Base-by-base conservation (phyloP, 2,329 filamentous ascomycete genomes). In the Reticulascus tulasneorum region DNA sequence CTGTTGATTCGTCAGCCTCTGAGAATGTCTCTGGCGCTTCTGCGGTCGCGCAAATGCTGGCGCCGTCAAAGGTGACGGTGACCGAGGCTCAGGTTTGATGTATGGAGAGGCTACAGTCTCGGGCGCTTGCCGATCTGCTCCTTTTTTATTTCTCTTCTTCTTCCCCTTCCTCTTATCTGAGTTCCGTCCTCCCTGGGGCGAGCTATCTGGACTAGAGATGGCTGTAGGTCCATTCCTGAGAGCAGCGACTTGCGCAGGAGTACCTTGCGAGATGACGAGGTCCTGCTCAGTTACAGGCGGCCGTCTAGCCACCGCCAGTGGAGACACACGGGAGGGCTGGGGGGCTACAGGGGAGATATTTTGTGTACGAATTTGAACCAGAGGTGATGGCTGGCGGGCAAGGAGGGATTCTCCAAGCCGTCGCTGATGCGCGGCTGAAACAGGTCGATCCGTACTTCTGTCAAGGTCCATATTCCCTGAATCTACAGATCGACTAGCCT, bases 261-360 rank as follows among this genome's bases (percentile, higher is more conserved):
- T 54, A 54, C 60, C 67, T 44, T 59, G 59, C 17, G 63, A 57
- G 27, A 54, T 48, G 40, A 45, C 50, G 11, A 54, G 33, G 19
- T 62, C 59, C 9, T 54, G 50, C 10, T 53, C 49, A 13, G 45
- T 46, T 24, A 58, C 45, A 30, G 54, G 54, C 18, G 56, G 52
- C 15, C 55, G 56, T 22, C 62, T 60, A 34, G 66, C 59, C 54
- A 65, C 60, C 48, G 74, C 65, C 62, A 82, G 54, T 45, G 73
- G 66, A 56, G 84, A 71, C 45, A 78, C 79, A 53, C 86, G 82
- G 31, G 81, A 79, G 35, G 86, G 84, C 52, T 86, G 85, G 18
- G 86, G 85, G 33, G 86, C 86, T 53, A 83, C 64, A 26, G 83
- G 84, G 23, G 80, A 82, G 33, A 81, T 76, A 50, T 90, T 82